These are phyloP conservation scores for Coelastrella sp. DNA, from an alignment of 139 green algal species.

Conservation along the genomic window DNA sequence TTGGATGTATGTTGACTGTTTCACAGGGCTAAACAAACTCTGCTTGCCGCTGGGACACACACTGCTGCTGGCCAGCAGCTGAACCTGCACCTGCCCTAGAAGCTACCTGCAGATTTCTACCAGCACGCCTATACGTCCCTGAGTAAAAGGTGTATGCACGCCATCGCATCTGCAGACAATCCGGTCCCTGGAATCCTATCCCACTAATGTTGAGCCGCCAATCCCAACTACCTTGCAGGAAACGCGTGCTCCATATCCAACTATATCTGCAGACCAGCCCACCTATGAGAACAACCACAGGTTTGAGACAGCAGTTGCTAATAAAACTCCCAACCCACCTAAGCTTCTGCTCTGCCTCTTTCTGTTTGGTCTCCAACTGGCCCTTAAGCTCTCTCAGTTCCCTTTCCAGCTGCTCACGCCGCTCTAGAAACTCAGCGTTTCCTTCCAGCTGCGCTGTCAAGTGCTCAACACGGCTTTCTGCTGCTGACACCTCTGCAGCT, in stretches of 20 bases:
- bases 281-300: not conserved
- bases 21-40: too few species aligned
- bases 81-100: too few species aligned
- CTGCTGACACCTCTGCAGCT: constrained; percentile 33
- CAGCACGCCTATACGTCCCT: not conserved
- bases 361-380: constrained; percentile 47
- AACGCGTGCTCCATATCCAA: too few species aligned
- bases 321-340: constrained; percentile 42
- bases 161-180: too few species aligned
- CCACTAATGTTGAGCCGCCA: too few species aligned
- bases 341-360: constrained; percentile 60
- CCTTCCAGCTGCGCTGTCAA: constrained; percentile 35
- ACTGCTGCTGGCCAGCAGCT: too few species aligned
- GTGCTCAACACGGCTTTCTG: not conserved
- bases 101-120: not conserved
- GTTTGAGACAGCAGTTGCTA: not conserved
- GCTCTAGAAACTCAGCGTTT: constrained; percentile 67
- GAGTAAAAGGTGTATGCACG: too few species aligned
- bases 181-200: too few species aligned
- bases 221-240: too few species aligned
- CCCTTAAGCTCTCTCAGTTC: constrained; percentile 59
- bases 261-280: not conserved
- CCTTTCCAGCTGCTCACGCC: constrained; percentile 66
- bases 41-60: too few species aligned
- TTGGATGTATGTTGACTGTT: too few species aligned